A percentile compares a stretch with the other conserved stretches of the same genome.
These are phyloP conservation scores for Yamagishiella unicocca DNA, from an alignment of 139 green algal species.

Conservation along the genomic window DNA sequence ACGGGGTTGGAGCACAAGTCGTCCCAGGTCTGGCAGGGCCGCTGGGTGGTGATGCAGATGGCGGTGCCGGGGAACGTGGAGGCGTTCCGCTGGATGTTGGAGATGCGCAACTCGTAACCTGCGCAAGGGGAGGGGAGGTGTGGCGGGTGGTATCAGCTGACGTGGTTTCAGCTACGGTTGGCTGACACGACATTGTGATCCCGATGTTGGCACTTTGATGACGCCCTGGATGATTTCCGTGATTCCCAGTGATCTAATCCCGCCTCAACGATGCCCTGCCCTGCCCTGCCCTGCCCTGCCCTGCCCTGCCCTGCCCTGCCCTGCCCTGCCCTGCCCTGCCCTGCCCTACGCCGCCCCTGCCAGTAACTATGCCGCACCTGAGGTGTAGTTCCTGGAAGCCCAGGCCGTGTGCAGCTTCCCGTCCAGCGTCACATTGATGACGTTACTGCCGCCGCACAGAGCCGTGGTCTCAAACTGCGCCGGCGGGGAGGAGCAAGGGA, in stretches of 20 bases:
- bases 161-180: not conserved
- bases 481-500: not conserved
- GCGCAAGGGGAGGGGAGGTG: not conserved
- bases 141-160: not conserved
- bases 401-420: not conserved
- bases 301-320: too few relatives aligned
- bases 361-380: too few relatives aligned
- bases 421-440: not conserved
- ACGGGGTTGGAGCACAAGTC: not conserved
- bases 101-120: not conserved
- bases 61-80: not conserved
- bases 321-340: too few relatives aligned
- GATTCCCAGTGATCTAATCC: not conserved
- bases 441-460: not conserved
- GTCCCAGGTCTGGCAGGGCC: not conserved
- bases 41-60: not conserved
- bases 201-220: not conserved
- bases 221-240: not conserved
- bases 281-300: too few relatives aligned
- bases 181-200: not conserved
- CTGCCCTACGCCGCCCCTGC: too few relatives aligned
- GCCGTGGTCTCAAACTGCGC: conserved; percentile 2
- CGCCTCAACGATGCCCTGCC: too few relatives aligned
- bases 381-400: not conserved
- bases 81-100: not conserved